Evolutionary conservation across 2,329 filamentous ascomycete species (phyloP).

Genomic region (Graphiopsis chlorocephala): DNA sequence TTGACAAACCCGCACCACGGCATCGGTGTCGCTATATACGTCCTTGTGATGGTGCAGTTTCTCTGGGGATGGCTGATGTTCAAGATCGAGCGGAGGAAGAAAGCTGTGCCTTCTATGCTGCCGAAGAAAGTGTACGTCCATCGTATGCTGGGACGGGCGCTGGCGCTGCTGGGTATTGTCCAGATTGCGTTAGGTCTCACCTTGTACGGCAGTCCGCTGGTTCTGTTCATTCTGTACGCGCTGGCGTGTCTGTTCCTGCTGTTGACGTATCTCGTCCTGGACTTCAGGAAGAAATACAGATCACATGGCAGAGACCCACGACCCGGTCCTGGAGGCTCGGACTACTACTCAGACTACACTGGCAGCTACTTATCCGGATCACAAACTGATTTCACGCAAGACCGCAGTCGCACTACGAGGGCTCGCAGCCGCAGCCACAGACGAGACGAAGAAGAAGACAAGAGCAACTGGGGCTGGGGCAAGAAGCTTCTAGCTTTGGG

Average conservation of each 20-base stretch:
- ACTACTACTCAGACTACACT: conserved; percentile 29
- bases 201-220: conserved; percentile 84
- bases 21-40: conserved; percentile 76
- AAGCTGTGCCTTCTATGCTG: conserved; percentile 49
- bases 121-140: conserved; percentile 63
- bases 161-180: conserved; percentile 76
- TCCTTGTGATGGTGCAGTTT: conserved; percentile 68
- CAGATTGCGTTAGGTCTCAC: conserved; percentile 88
- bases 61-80: conserved; percentile 65
- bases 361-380: conserved; percentile 43
- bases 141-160: conserved; percentile 77
- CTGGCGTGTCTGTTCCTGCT: conserved; percentile 73
- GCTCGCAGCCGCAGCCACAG: conserved; percentile 28
- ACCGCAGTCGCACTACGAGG: conserved; percentile 25
- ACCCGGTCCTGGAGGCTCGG: conserved; percentile 21
- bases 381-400: conserved; percentile 57
- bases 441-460: conserved; percentile 18
- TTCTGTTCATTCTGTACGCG: conserved; percentile 80
- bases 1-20: conserved; percentile 81
- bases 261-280: conserved; percentile 74
- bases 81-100: conserved; percentile 49
- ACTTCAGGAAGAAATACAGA: conserved; percentile 57
- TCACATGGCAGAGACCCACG: conserved; percentile 17
- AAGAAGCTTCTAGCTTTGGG: conserved; percentile 51
- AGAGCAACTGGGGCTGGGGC: conserved; percentile 37